Evolutionary conservation across 2,329 filamentous ascomycete species (phyloP), one percentile per base, ranked within the genome.

Genomic region (Claviceps spartinae): DNA sequence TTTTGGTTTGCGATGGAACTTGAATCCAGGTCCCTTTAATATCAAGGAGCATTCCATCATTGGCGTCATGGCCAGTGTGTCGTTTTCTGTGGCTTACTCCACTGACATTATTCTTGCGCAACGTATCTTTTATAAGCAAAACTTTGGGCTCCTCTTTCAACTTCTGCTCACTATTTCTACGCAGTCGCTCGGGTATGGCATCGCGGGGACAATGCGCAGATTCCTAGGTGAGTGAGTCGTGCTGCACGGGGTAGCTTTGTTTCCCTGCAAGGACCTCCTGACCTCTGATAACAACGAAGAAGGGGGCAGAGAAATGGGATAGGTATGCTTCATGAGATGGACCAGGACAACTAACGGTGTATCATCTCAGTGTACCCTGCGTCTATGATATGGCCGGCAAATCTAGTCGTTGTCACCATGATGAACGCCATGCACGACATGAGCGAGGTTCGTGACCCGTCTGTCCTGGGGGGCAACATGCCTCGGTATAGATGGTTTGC

Each of bases 101-200:
- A 88, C 84, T 1, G 85, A 88, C 57, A 82, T 87, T 34, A 77
- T 89, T 45, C 71, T 87, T 2, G 84, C 84, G 0, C 83, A 87
- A 65, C 68, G 79, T 18, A 75, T 83, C 16, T 88, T 87, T 59
- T 88, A 88, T 62, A 80, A 83, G 62, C 77, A 86, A 59, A 70
- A 82, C 54, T 85, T 85, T 60, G 82, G 83, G 20, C 72, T 85
- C 56, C 56, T 71, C 1, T 88, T 84, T 61, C 81, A 86, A 63
- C 65, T 87, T 34, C 69, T 87, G 16, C 70, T 86, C 54, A 80
- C 78, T 22, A 72, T 88, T 16, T 84, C 80, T 7, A 85, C 81
- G 1, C 85, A 86, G 63, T 83, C 81, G 52, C 67, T 85, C 11
- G 83, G 82, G 0, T 86, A 86, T 59, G 82, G 83, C 2, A 78